Evolutionary conservation across 2,329 filamentous ascomycete species (phyloP), one percentile per base, ranked within the genome.

Genomic region (Rutstroemia sydowiana): DNA sequence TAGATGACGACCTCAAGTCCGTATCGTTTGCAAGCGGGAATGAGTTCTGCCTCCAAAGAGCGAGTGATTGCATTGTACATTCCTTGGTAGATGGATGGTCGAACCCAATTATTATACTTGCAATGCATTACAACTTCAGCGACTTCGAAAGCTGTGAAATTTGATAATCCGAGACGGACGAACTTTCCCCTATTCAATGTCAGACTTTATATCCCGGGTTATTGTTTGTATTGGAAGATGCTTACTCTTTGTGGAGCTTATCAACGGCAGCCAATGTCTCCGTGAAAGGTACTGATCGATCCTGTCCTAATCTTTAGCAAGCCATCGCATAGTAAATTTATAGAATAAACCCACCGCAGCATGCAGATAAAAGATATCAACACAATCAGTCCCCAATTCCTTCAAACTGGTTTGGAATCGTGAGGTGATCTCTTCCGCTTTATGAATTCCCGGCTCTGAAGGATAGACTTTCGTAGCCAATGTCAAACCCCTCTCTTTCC

Each of bases 61-160:
- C 88, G 81, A 20, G 83, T 88, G 59, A 91, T 87, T 54, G 78
- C 80, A 68, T 92, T 92, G 70, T 91, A 92, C 86, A 93, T 92
- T 61, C 77, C 89, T 69, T 93, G 88, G 69, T 88, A 95, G 51
- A 95, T 81, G 1, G 85, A 55, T 16, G 58, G 58, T 10, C 58
- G 79, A 14, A 95, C 86, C 87, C 87, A 95, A 55, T 80, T 79
- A 63, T 87, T 84, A 70, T 86, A 81, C 61, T 85, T 85, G 74
- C 87, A 92, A 36, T 82, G 84, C 68, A 88, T 79, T 52, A 85
- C 85, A 9, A 95, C 79, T 70, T 95, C 90, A 0, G 89, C 89
- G 9, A 95, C 87, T 67, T 95, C 90, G 65, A 85, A 93, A 0
- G 89, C 84, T 0, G 89, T 87, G 66, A 84, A 95, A 71, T 95